phyloP scores from a whole-genome alignment of 257 asterid genomes.

The Ajuga chamaepitys region DNA sequence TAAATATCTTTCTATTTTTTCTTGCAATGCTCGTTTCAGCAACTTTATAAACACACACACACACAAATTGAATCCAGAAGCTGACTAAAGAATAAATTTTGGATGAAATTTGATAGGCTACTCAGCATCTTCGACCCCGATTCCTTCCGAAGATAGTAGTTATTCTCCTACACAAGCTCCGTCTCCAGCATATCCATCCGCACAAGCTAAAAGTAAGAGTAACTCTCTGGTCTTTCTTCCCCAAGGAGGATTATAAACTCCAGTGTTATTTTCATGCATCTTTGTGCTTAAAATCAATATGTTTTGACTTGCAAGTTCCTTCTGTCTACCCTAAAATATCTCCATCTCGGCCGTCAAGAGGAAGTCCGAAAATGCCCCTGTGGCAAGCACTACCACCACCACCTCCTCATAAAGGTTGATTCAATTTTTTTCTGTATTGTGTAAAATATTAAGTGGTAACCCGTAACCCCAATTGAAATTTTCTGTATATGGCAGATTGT shows the following conservation, averaged over 20 bases:
- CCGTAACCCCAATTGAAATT: slow-evolving; percentile 1
- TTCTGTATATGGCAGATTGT: slow-evolving; percentile 45
- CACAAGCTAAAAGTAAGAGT: slow-evolving; percentile 33
- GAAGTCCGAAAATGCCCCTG: slow-evolving; percentile 41
- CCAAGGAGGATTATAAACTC: not conserved
- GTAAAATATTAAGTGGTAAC: not conserved
- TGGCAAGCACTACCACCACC: slow-evolving; percentile 75
- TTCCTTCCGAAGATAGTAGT: slow-evolving; percentile 24
- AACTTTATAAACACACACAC: slow-evolving; percentile 10
- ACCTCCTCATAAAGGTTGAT: slow-evolving; percentile 72
- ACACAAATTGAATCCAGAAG: slow-evolving; percentile 24
- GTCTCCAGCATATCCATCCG: slow-evolving; percentile 32
- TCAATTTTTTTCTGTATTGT: not conserved
- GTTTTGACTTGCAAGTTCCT: slow-evolving; percentile 48
- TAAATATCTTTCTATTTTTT: not conserved
- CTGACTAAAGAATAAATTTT: slow-evolving; percentile 13
- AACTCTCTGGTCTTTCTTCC: slow-evolving; percentile 12
- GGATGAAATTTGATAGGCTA: slow-evolving; percentile 29
- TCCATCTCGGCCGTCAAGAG: slow-evolving; percentile 38
- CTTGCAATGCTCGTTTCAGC: slow-evolving; percentile 10
- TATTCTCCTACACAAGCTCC: slow-evolving; percentile 38
- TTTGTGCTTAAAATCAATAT: slow-evolving; percentile 19
- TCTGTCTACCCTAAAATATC: slow-evolving; percentile 39
- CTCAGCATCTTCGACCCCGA: slow-evolving; percentile 21
- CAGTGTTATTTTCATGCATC: slow-evolving; percentile 9